Evolutionary conservation across 768 basidiomycete genomes (phyloP).

Genomic region (Chlorophyllum brunneum): DNA sequence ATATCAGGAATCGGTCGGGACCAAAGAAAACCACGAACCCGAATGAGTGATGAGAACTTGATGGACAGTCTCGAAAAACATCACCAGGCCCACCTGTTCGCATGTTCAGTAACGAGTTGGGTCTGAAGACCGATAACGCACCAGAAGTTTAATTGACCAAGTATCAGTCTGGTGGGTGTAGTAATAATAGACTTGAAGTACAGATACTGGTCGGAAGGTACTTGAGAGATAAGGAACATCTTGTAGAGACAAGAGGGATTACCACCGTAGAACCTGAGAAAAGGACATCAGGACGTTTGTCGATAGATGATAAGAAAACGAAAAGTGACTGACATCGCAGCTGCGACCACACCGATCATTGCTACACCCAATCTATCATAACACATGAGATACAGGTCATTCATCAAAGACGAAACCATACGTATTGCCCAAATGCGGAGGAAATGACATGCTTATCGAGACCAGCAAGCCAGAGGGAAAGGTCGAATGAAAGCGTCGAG

Average conservation of each 20-base stretch:
- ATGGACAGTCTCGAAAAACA: constrained; percentile 49
- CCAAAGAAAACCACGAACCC: constrained; percentile 24
- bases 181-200: constrained; percentile 54
- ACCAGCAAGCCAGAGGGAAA: not conserved
- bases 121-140: constrained; percentile 20
- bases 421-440: constrained; percentile 28
- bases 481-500: not conserved
- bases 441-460: not conserved
- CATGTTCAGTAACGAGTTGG: not conserved
- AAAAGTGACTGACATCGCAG: constrained; percentile 37
- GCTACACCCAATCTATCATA: constrained; percentile 42
- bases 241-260: too few relatives aligned
- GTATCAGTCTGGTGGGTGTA: constrained; percentile 45
- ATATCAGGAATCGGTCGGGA: not conserved
- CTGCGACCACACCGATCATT: constrained; percentile 45
- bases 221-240: too few relatives aligned
- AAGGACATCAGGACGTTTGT: not conserved
- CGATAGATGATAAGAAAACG: not conserved
- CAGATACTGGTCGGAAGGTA: constrained; percentile 38
- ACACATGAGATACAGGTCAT: not conserved
- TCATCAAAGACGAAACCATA: constrained; percentile 17
- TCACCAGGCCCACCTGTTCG: constrained; percentile 43
- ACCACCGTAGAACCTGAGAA: constrained; percentile 49
- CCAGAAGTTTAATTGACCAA: constrained; percentile 45
- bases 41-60: constrained; percentile 52